Evolutionary conservation across 805 yeast genomes (phyloP).

Genomic region (Hanseniaspora vineae): DNA sequence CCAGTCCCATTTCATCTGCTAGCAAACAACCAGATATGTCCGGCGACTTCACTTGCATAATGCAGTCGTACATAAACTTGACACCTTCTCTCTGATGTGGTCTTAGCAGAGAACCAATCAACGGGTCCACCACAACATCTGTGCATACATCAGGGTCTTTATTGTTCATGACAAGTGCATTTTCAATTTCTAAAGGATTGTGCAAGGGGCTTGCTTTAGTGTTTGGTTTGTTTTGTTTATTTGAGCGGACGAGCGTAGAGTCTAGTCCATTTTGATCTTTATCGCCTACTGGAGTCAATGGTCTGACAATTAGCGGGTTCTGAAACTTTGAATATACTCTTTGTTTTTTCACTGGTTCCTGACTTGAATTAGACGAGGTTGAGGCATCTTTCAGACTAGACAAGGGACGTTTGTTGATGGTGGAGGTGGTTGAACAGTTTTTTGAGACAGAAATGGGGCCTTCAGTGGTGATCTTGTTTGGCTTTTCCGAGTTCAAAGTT

Average conservation of each 20-base stretch:
- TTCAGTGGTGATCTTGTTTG: too few species aligned
- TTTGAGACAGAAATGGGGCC: too few species aligned
- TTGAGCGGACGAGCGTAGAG: too few species aligned
- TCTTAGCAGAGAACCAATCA: constrained; percentile 40
- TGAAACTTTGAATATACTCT: not conserved
- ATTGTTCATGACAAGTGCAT: constrained; percentile 32
- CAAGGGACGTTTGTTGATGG: not conserved
- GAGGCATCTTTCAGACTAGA: not conserved
- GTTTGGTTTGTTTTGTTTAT: too few species aligned
- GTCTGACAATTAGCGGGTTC: not conserved
- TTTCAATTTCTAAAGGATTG: constrained; percentile 23
- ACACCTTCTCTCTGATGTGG: constrained; percentile 86
- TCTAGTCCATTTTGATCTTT: not conserved
- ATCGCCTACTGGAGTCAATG: not conserved
- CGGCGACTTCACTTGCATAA: constrained; percentile 50
- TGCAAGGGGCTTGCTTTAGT: constrained; percentile 15
- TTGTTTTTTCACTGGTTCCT: not conserved
- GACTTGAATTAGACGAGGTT: not conserved
- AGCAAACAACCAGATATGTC: constrained; percentile 54
- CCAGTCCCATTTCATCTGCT: constrained; percentile 97
- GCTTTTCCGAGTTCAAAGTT: too few species aligned
- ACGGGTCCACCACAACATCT: constrained; percentile 51
- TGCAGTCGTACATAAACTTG: constrained; percentile 64
- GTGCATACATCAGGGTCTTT: constrained; percentile 15
- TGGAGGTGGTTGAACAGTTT: not conserved